Evolutionary conservation across 768 basidiomycete genomes (phyloP).

Genomic region (Lactarius hatsudake): DNA sequence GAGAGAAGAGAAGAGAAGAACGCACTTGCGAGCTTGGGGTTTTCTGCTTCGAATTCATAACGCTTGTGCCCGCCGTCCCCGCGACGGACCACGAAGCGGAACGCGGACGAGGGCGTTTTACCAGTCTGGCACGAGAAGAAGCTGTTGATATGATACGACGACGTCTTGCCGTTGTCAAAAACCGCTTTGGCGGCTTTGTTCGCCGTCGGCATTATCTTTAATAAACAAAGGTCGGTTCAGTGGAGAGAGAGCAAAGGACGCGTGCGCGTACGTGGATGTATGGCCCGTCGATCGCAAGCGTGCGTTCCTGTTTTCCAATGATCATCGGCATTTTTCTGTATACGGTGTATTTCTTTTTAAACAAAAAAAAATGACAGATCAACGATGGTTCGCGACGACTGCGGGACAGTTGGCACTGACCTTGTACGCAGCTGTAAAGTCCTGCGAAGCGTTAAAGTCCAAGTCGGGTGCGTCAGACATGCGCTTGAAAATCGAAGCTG

Average conservation of each 20-base stretch:
- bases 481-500: slow-evolving; percentile 92
- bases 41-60: slow-evolving; percentile 97
- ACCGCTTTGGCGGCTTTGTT: slow-evolving; percentile 69
- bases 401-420: slow-evolving; percentile 37
- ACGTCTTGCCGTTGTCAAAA: slow-evolving; percentile 86
- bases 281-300: slow-evolving; percentile 90
- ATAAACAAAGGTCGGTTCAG: no score
- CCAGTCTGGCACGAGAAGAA: slow-evolving; percentile 80
- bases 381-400: background rate
- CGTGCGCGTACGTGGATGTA: slow-evolving; percentile 77
- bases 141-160: slow-evolving; percentile 88
- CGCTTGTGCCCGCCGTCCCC: slow-evolving; percentile 75
- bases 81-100: slow-evolving; percentile 83
- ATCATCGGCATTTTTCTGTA: slow-evolving; percentile 95
- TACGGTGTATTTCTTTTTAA: slow-evolving; percentile 76
- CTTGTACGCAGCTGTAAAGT: slow-evolving; percentile 86
- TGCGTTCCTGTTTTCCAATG: slow-evolving; percentile 85
- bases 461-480: slow-evolving; percentile 63
- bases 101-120: slow-evolving; percentile 67
- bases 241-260: background rate
- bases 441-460: slow-evolving; percentile 58
- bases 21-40: slow-evolving; percentile 72
- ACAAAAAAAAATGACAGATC: background rate
- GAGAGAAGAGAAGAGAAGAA: slow-evolving; percentile 16
- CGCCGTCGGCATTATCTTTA: slow-evolving; percentile 83